A percentile compares a stretch with the other conserved stretches of the same genome.
phyloP scores from a whole-genome alignment of 192 early-diverging fungal genomes.

The Rhizophagus clarus region DNA sequence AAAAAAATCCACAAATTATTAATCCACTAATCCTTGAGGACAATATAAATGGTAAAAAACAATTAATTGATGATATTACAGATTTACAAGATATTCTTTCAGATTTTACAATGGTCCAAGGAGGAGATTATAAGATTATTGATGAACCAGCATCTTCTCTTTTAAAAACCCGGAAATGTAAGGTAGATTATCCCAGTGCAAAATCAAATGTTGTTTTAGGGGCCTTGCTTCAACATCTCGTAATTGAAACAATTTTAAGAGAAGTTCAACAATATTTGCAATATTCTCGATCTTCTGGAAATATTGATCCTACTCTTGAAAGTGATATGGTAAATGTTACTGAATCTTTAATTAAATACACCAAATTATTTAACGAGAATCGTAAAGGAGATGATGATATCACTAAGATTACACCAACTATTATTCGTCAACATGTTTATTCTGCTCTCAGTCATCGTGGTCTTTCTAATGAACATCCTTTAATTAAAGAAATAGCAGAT shows the following conservation, averaged over 20 bases:
- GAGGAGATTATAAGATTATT: neutral
- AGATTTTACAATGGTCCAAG: constrained; percentile 22
- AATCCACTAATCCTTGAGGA: neutral
- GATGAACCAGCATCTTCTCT: neutral
- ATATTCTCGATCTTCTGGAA: neutral
- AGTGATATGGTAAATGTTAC: neutral
- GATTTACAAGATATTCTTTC: neutral
- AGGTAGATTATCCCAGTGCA: neutral
- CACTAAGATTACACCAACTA: neutral
- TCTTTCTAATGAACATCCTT: neutral
- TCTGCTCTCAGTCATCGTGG: neutral
- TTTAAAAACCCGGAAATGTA: constrained; percentile 9
- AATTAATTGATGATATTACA: neutral
- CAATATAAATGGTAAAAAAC: neutral
- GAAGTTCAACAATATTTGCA: neutral
- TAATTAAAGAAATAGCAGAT: constrained; percentile 1
- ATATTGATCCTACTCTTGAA: neutral
- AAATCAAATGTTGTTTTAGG: neutral
- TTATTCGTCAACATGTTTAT: constrained; percentile 17
- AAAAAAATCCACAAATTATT: neutral
- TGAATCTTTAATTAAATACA: neutral
- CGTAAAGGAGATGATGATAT: constrained; percentile 3
- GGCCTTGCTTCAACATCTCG: neutral
- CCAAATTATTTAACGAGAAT: neutral
- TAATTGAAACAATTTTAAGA: neutral